Base-by-base conservation (phyloP, 2,329 filamentous ascomycete species). In the Coniella lustricola region DNA sequence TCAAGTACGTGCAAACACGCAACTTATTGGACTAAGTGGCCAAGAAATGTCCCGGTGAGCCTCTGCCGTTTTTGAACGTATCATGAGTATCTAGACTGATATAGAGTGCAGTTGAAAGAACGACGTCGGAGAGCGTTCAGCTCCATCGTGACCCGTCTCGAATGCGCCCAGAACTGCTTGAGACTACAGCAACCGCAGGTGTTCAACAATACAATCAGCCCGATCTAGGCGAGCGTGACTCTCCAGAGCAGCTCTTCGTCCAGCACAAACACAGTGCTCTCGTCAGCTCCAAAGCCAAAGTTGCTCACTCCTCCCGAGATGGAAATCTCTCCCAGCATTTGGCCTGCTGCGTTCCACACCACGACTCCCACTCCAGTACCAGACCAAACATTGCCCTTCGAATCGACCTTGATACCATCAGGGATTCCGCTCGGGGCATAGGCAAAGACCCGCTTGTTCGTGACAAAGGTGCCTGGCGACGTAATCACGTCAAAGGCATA, bases 181-280 rank as follows among this genome's bases (percentile, higher is more conserved):
- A 29, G 5, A n/a, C n/a, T n/a, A n/a, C n/a, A n/a, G 25, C 25
- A 29, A 29, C 25, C 25, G 5, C 25, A 5, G 10, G 25, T 5
- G 10, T 29, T 35, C 33, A 5, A 12, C 8, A 10, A 4, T 17
- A 18, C 8, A 13, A 12, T 38, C 16, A 3, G 7, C 16, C n/a
- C 7, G 13, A 8, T 5, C 35, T 20, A 44, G 9, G 22, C 41
- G 29, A 51, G 38, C 22, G 20, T 48, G 4, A 40, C 38, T 34
- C 51, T 42, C 48, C 48, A 54, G 25, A 51, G 20, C 41, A 47
- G 20, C 20, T 45, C 39, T 31, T 51, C 53, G n/a, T 39, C 42
- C 16, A 51, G 25, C 17, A 51, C 38, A 20, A 46, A 51, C 4
- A 53, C 43, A n/a, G 40, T 50, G 34, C 39, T 21, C 32, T 54